Evolutionary conservation across 2,329 filamentous ascomycete species (phyloP).

Genomic region (Stachybotrys chartarum): DNA sequence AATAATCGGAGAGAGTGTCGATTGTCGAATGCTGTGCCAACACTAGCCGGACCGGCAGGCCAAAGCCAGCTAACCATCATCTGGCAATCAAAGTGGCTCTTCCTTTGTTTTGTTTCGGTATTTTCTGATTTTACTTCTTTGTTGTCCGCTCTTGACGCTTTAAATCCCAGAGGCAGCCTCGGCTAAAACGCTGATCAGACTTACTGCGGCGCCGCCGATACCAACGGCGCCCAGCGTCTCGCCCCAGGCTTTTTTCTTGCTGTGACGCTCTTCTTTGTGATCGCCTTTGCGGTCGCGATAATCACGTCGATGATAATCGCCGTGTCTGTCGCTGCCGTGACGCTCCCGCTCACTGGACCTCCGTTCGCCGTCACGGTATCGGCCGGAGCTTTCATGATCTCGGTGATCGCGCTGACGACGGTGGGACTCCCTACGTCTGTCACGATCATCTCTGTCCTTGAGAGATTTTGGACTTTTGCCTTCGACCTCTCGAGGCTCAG

Average conservation of each 20-base stretch:
- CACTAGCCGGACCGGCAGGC: not conserved
- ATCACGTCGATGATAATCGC: slow-evolving; percentile 34
- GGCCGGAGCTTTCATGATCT: slow-evolving; percentile 14
- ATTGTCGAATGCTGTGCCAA: too few relatives aligned
- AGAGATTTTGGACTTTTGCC: slow-evolving; percentile 16
- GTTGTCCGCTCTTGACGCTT: not conserved
- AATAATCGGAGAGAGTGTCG: not conserved
- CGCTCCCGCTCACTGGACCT: slow-evolving; percentile 19
- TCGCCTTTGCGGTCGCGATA: slow-evolving; percentile 30
- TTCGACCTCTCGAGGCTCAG: slow-evolving; percentile 38
- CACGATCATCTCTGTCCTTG: slow-evolving; percentile 24
- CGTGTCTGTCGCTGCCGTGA: slow-evolving; percentile 18
- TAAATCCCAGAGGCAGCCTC: slow-evolving; percentile 41
- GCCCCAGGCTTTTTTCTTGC: slow-evolving; percentile 40
- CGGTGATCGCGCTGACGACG: slow-evolving; percentile 17
- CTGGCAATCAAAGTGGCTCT: not conserved
- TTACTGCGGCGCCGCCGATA: slow-evolving; percentile 54
- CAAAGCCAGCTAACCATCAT: not conserved
- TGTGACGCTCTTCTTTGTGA: slow-evolving; percentile 27
- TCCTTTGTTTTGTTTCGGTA: not conserved
- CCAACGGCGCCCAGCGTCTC: slow-evolving; percentile 51
- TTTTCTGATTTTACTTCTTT: not conserved
- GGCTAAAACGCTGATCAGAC: slow-evolving; percentile 48
- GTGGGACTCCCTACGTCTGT: slow-evolving; percentile 6
- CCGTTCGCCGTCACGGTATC: slow-evolving; percentile 16